Evolutionary conservation across 306 rosid genomes (phyloP), one percentile per base, ranked within the genome.

Genomic region (Vigna nakashimae): DNA sequence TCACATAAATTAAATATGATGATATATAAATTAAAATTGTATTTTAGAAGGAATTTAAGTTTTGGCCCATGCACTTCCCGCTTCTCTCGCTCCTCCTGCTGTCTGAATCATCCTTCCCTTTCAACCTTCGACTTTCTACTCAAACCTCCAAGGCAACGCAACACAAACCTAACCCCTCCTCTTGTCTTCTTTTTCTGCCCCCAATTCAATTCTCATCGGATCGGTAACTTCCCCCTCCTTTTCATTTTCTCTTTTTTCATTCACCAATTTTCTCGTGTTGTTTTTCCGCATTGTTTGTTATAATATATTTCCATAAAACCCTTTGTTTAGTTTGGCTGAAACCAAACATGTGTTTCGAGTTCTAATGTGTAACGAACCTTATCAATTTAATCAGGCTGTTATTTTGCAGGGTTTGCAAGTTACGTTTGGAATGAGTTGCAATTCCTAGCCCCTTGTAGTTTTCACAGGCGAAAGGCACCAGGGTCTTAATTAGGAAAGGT

Each of bases 61-160:
- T 73, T n/a, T 4, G 22, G 15, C 50, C 69, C 32, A 48, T 1
- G 15, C 11, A 32, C 8, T 71, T 79, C 83, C 55, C 76, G 69
- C 70, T 46, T 78, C 63, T 78, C 30, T 13, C 73, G 59, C 68
- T 17, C 49, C 18, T 32, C 26, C 12, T 48, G 65, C 38, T 57
- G 67, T 42, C 32, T 20, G 52, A 65, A 42, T 53, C 65, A 52
- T 65, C 17, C 52, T 40, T 15, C 22, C 71, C 22, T 36, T 68
- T 32, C 80, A 20, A 73, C 51, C 71, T 82, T 77, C 70, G 32
- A 82, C 64, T 30, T 78, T 83, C 73, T 83, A 57, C 80, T 51
- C 77, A 43, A 59, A 28, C 80, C 80, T 75, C 38, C 1, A 57
- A 57, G 9, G 18, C n/a, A 4, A 24, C 9, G n/a, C n/a, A 4